Conservation (phyloP, 2,329 filamentous ascomycete species). For the Pestalotiopsis sp. region DNA sequence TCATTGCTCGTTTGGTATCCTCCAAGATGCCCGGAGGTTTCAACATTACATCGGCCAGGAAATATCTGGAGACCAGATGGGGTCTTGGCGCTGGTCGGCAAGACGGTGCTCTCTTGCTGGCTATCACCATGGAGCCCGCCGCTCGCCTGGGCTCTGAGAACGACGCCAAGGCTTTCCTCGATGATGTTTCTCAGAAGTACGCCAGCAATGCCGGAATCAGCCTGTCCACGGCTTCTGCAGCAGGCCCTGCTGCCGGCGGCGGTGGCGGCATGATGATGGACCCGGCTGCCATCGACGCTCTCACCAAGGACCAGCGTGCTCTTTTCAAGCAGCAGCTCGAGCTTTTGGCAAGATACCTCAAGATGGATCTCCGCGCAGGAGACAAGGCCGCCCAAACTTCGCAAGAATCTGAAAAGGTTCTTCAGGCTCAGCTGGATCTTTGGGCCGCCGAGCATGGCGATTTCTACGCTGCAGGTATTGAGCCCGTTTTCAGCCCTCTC, state of each 20-base stretch:
- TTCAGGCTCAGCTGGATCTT: constrained; percentile 91
- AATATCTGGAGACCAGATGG: constrained; percentile 94
- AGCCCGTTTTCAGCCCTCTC: constrained; percentile 88
- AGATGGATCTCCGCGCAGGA: constrained; percentile 94
- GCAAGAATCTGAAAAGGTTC: constrained; percentile 81
- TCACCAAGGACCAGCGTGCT: constrained; percentile 94
- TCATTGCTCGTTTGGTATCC: constrained; percentile 92
- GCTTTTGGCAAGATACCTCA: constrained; percentile 91
- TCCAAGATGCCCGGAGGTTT: constrained; percentile 99
- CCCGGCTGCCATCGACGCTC: constrained; percentile 90
- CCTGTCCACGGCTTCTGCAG: constrained; percentile 75
- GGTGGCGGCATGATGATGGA: constrained; percentile 99
- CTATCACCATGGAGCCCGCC: constrained; percentile 89
- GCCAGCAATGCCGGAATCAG: constrained; percentile 82
- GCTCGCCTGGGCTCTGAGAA: constrained; percentile 85
- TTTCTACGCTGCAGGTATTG: constrained; percentile 92
- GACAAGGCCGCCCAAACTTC: constrained; percentile 90
- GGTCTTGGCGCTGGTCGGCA: constrained; percentile 85
- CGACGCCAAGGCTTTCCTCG: constrained; percentile 91
- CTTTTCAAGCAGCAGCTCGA: constrained; percentile 99
- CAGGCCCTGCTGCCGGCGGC: constrained; percentile 70
- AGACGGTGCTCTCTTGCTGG: constrained; percentile 85
- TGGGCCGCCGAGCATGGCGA: constrained; percentile 97
- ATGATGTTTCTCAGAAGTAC: constrained; percentile 88
- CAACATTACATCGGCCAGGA: constrained; percentile 94